Evolutionary conservation across 2,329 filamentous ascomycete genomes (phyloP), one percentile per base, ranked within the genome.

Genomic region (Rutstroemia sp.): DNA sequence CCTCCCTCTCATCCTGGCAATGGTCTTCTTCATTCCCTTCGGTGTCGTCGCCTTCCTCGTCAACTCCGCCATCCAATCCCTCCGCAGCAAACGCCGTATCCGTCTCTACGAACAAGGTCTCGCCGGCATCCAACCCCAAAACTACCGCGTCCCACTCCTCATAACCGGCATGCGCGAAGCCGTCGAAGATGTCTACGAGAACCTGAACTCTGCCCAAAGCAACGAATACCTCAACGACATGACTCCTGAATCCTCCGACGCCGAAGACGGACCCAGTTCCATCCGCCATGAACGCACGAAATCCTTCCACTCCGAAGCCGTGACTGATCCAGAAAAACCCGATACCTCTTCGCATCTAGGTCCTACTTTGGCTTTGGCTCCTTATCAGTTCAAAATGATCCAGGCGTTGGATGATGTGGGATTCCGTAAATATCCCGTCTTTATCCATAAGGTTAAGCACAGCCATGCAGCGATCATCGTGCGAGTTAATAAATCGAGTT

Each of bases 391-490:
- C 68, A 78, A 81, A 49, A 96, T 96, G 82, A 88, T 96, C 60
- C 78, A 87, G 30, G 81, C 83, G 9, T 75, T 97, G 49, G 84
- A 97, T 64, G 69, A 70, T n/a, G 68, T 86, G 2, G 76, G 78
- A 4, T 86, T 82, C 79, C 75, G 77, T 48, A 87, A 86, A 69
- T 85, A 82, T 61, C 81, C 79, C 0, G 82, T 92, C 3, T 85
- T 87, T 72, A 92, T 94, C 40, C 86, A 87, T 61, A 87, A 91
- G 5, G 79, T 83, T 54, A 74, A 78, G n/a, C 89, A 96, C 68
- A 89, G 82, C 58, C 92, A 97, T 71, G 92, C 92, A 0, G 92
- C 92, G 3, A 95, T 97, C 48, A 89, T 97, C 61, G 84, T 95
- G 38, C 81, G 92, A 39, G 81, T 77, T 57, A 81, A 87, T 40